These are phyloP conservation scores for Hypomyces rosellus DNA, from an alignment of 2,329 filamentous ascomycete genomes.

Conservation along the genomic window DNA sequence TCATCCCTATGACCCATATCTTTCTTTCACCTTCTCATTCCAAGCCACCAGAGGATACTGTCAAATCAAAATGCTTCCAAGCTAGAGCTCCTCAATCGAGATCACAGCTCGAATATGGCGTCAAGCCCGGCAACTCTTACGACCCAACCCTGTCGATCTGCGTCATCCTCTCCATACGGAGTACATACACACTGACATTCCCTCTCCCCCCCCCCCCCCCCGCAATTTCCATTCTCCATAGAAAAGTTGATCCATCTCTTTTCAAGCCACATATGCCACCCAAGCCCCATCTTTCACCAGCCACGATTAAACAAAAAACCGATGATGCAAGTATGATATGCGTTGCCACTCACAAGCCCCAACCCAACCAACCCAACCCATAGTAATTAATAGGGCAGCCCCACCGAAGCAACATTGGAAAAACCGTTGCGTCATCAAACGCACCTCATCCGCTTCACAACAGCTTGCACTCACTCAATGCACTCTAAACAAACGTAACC, in stretches of 20 bases:
- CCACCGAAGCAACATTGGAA: background rate
- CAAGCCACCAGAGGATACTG: too few species aligned
- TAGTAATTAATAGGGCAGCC: background rate
- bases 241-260: background rate
- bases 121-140: too few species aligned
- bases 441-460: background rate
- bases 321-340: constrained; percentile 7
- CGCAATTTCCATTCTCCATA: background rate
- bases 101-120: too few species aligned
- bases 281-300: background rate
- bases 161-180: background rate
- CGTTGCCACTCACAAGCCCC: too few species aligned
- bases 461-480: background rate
- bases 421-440: constrained; percentile 6
- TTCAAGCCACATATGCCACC: background rate
- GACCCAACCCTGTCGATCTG: background rate
- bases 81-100: too few species aligned
- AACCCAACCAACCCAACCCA: too few species aligned
- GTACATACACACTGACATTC: too few species aligned
- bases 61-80: too few species aligned
- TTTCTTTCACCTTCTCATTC: too few species aligned
- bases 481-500: too few species aligned
- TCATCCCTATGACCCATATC: too few species aligned
- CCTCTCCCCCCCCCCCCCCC: too few species aligned
- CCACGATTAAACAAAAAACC: background rate